Conservation (phyloP, 805 yeast species). For the Ogataea populi-albae region DNA sequence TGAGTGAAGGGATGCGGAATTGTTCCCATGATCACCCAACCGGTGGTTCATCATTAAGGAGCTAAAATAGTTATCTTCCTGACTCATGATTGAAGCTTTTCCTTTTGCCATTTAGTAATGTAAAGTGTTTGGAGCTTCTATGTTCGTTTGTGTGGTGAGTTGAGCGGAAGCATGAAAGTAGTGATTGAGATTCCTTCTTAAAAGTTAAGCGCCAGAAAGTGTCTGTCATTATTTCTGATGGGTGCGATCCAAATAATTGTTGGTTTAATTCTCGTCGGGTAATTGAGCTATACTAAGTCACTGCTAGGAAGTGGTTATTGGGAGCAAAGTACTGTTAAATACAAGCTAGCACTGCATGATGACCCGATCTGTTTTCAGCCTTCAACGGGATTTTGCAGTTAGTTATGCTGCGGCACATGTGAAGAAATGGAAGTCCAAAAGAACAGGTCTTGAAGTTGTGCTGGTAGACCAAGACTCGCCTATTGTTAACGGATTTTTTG, state of each 20-base stretch:
- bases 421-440: constrained; percentile 71
- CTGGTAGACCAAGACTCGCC: constrained; percentile 81
- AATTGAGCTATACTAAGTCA: constrained; percentile 2
- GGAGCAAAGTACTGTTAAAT: too few species aligned
- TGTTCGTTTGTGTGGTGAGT: too few species aligned
- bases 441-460: constrained; percentile 82
- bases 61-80: constrained; percentile 18
- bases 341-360: constrained; percentile 8
- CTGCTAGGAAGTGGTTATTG: too few species aligned
- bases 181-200: too few species aligned
- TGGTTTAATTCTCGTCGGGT: too few species aligned
- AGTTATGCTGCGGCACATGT: constrained; percentile 73
- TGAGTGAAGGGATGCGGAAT: constrained; percentile 19
- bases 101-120: too few species aligned
- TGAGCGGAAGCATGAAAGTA: neutral
- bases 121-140: too few species aligned
- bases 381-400: constrained; percentile 53
- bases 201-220: too few species aligned
- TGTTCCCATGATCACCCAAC: constrained; percentile 12
- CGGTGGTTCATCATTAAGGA: constrained; percentile 14
- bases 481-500: constrained; percentile 87
- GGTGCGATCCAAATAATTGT: too few species aligned
- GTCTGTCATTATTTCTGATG: too few species aligned
- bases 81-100: constrained; percentile 7
- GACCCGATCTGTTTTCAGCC: constrained; percentile 35